Evolutionary conservation across 768 basidiomycete genomes (phyloP).

Genomic region (Suillus fuscotomentosus): DNA sequence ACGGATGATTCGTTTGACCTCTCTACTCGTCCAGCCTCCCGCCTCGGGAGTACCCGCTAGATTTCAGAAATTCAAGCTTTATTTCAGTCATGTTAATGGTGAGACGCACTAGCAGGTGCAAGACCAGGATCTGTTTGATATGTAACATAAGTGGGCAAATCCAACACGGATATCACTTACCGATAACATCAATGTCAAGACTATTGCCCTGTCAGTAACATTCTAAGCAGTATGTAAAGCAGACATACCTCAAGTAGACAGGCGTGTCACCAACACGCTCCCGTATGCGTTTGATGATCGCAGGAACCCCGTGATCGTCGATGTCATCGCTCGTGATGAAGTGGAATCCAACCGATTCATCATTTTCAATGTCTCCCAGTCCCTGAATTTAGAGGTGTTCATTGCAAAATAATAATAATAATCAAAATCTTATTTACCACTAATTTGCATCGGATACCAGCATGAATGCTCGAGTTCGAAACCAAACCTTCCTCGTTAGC

Average conservation of each 20-base stretch:
- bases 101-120: constrained; percentile 70
- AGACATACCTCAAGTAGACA: constrained; percentile 63
- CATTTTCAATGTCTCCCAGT: constrained; percentile 49
- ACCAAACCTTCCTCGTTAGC: constrained; percentile 79
- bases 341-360: constrained; percentile 73
- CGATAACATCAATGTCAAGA: constrained; percentile 82
- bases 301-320: constrained; percentile 71
- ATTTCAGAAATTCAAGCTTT: neutral
- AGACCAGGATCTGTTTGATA: constrained; percentile 60
- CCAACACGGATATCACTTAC: constrained; percentile 29
- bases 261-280: constrained; percentile 70
- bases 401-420: neutral
- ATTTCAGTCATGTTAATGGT: neutral
- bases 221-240: neutral
- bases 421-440: constrained; percentile 32
- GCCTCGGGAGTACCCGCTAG: constrained; percentile 82
- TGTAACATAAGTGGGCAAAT: neutral
- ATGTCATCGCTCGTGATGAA: constrained; percentile 80
- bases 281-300: constrained; percentile 71
- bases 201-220: constrained; percentile 29
- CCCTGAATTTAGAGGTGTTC: constrained; percentile 13
- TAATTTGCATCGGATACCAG: constrained; percentile 81
- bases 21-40: constrained; percentile 83
- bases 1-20: constrained; percentile 77
- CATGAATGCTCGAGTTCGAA: constrained; percentile 74